A percentile compares a stretch with the other conserved stretches of the same genome.
Conservation (phyloP, 306 rosid genomes). For the Trichosanthes truncata region DNA sequence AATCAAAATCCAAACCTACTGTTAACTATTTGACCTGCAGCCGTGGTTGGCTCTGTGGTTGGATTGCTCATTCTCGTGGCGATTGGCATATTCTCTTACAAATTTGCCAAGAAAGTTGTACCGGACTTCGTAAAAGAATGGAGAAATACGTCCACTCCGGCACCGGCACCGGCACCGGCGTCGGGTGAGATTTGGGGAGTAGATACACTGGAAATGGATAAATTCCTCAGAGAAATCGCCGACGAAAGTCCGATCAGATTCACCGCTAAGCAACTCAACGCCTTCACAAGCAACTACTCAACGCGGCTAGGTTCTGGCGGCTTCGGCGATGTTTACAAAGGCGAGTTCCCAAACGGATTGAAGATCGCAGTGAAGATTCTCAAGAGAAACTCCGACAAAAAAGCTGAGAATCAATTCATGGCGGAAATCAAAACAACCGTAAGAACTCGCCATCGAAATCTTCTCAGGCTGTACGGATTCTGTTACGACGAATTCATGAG, state of each 20-base stretch:
- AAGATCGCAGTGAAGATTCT: slow-evolving; percentile 37
- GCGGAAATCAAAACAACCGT: slow-evolving; percentile 26
- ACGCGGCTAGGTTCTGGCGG: slow-evolving; percentile 34
- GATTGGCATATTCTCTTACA: background rate
- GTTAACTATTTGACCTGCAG: background rate
- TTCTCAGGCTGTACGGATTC: slow-evolving; percentile 31
- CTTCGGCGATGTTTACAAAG: slow-evolving; percentile 35
- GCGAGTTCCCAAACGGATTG: slow-evolving; percentile 23
- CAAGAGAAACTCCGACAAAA: slow-evolving; percentile 16
- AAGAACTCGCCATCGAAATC: slow-evolving; percentile 30
- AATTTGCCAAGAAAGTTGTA: background rate
- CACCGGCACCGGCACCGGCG: background rate
- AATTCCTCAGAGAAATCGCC: background rate
- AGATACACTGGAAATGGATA: background rate
- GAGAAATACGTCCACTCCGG: background rate
- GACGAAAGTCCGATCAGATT: slow-evolving; percentile 4
- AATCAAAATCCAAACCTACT: background rate
- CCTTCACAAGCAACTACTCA: slow-evolving; percentile 3
- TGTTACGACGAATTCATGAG: slow-evolving; percentile 26
- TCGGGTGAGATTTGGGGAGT: background rate
- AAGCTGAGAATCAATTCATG: slow-evolving; percentile 32
- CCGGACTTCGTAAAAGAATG: background rate
- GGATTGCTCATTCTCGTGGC: background rate
- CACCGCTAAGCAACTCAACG: background rate
- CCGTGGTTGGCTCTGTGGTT: background rate